phyloP scores from a whole-genome alignment of 192 early-diverging fungal species.

The Backusella circina region DNA sequence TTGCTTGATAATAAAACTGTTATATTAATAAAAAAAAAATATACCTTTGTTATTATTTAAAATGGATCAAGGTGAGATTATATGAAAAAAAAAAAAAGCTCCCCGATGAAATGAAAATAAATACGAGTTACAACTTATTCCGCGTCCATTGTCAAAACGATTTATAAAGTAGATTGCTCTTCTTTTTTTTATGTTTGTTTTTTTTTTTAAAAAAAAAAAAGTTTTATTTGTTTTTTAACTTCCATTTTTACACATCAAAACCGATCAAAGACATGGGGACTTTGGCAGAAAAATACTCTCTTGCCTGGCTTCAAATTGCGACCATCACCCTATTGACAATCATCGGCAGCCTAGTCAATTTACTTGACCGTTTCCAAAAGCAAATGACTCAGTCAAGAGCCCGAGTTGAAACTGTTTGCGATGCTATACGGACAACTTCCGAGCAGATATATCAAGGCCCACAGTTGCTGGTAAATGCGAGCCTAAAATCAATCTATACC shows the following conservation, averaged over 20 bases:
- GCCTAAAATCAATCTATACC: background rate
- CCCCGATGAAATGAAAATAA: background rate
- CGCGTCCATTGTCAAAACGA: background rate
- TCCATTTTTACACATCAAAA: background rate
- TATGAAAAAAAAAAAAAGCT: too few species aligned
- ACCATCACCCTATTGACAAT: background rate
- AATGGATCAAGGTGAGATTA: too few species aligned
- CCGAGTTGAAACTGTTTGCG: slow-evolving; percentile 1
- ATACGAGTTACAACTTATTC: background rate
- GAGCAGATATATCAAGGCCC: background rate
- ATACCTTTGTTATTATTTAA: too few species aligned
- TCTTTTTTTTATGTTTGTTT: slow-evolving; percentile 9
- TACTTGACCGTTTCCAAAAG: background rate
- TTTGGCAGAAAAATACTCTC: slow-evolving; percentile 2
- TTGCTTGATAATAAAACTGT: too few species aligned
- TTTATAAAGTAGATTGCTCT: background rate
- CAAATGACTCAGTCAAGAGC: background rate
- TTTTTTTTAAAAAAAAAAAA: background rate
- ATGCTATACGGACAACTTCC: background rate
- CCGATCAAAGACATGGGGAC: slow-evolving; percentile 3
- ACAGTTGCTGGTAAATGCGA: background rate
- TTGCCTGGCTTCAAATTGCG: background rate
- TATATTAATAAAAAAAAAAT: too few species aligned
- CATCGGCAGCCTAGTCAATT: background rate
- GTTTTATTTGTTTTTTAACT: background rate